Evolutionary conservation across 2,329 filamentous ascomycete genomes (phyloP).

Genomic region (Ascochyta lentis): DNA sequence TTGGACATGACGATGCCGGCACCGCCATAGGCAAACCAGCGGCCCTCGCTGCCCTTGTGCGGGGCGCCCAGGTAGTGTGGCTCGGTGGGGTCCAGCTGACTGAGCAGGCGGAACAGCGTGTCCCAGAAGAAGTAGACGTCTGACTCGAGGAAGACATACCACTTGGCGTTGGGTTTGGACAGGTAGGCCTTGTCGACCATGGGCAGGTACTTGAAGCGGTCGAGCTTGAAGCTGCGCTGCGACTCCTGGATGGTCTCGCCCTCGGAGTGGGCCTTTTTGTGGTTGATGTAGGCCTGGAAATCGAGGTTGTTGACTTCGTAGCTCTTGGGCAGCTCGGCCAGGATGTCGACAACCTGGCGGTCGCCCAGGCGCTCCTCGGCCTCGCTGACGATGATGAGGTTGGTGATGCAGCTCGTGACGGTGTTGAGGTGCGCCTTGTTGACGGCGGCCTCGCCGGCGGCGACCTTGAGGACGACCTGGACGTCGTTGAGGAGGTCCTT

Average conservation of each 20-base stretch:
- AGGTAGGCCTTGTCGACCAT: constrained; percentile 60
- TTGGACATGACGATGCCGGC: constrained; percentile 56
- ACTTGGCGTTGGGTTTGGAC: constrained; percentile 45
- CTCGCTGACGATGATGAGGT: constrained; percentile 66
- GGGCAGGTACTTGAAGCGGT: constrained; percentile 66
- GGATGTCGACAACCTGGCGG: constrained; percentile 56
- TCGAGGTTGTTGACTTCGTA: constrained; percentile 54
- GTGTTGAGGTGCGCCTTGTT: constrained; percentile 59
- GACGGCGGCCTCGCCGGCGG: constrained; percentile 53
- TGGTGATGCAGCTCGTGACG: constrained; percentile 61
- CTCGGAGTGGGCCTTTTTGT: constrained; percentile 48
- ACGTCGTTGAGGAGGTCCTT: constrained; percentile 50
- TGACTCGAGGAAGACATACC: constrained; percentile 50
- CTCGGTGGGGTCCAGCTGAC: constrained; percentile 45
- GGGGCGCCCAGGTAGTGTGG: constrained; percentile 51
- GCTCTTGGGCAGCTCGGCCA: constrained; percentile 58
- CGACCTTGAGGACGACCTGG: constrained; percentile 59
- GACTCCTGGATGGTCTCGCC: constrained; percentile 55
- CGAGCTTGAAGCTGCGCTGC: constrained; percentile 61
- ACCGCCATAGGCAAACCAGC: constrained; percentile 54
- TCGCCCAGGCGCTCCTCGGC: constrained; percentile 61
- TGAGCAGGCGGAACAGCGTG: constrained; percentile 52
- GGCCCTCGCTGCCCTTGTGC: constrained; percentile 39
- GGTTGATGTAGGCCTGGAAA: constrained; percentile 59
- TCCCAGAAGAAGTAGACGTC: constrained; percentile 51